A percentile compares a stretch with the other conserved stretches of the same genome.
Conservation (phyloP, 106 monocot genomes). For the Amphibolis antarctica region DNA sequence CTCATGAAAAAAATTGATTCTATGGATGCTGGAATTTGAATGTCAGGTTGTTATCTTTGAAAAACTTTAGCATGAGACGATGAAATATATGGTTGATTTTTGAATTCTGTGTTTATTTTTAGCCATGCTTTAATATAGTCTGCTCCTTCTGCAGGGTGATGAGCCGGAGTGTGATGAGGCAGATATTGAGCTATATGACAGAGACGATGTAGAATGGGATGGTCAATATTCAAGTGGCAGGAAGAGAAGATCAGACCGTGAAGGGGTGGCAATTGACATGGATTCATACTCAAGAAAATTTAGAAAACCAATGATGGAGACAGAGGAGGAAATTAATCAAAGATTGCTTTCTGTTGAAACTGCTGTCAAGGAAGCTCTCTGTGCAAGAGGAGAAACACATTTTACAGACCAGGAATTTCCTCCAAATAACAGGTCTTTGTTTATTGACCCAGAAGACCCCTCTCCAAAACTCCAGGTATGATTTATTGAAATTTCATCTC, state of each 20-base stretch:
- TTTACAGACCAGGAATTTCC: slow-evolving; percentile 98
- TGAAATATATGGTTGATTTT: too few species aligned
- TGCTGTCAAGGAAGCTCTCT: slow-evolving; percentile 85
- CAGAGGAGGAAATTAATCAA: slow-evolving; percentile 78
- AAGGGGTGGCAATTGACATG: slow-evolving; percentile 70
- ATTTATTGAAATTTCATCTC: too few species aligned
- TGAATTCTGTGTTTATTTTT: background rate
- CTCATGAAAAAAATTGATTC: too few species aligned
- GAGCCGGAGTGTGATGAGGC: slow-evolving; percentile 91
- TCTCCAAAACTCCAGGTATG: slow-evolving; percentile 70
- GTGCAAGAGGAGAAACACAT: slow-evolving; percentile 50
- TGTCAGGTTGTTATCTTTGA: too few species aligned
- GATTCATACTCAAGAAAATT: slow-evolving; percentile 65
- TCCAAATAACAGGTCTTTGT: slow-evolving; percentile 80
- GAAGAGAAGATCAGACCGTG: slow-evolving; percentile 64
- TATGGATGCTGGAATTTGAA: too few species aligned
- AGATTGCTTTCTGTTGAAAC: slow-evolving; percentile 87
- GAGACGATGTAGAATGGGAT: slow-evolving; percentile 99
- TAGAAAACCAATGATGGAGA: slow-evolving; percentile 68
- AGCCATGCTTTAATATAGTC: background rate
- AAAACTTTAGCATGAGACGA: too few species aligned
- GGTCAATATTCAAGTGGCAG: slow-evolving; percentile 98
- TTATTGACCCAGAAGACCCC: slow-evolving; percentile 80
- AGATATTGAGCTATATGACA: slow-evolving; percentile 82
- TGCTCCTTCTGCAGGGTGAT: slow-evolving; percentile 33